Evolutionary conservation across 2,329 filamentous ascomycete genomes (phyloP), one percentile per base, ranked within the genome.

Genomic region (Microdochium trichocladiopsis): DNA sequence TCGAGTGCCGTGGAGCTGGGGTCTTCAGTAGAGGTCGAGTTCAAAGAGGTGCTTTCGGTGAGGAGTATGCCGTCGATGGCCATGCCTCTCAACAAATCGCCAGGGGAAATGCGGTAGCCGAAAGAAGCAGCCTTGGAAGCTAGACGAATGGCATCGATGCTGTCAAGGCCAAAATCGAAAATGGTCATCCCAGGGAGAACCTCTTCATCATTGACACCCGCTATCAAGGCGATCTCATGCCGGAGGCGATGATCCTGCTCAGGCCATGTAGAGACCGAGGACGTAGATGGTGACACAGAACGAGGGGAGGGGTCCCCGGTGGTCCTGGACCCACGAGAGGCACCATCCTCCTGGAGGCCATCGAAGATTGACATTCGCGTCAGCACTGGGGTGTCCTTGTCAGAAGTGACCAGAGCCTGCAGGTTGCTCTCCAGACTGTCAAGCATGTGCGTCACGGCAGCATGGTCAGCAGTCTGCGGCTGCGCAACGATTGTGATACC

Each of bases 61-160:
- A 50, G 22, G 12, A 78, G 54, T 63, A 95, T 88, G 2, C 71
- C 78, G 1, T 75, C 65, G 33, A 96, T 84, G 0, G 80, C 90
- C 50, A 87, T 82, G 3, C 76, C 76, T 50, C 80, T 84, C 77
- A 95, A 87, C 22, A 96, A 84, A n/a, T 77, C 74, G 58, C 89
- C 88, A n/a, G 92, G 83, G 0, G 85, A 72, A 11, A 95, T 65
- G 1, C 71, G 63, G 21, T 94, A 70, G 0, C 77, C 79, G 4
- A 69, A 68, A 47, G 77, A 79, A 56, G 80, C 87, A 2, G 96
- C 73, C 51, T 83, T 79, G 0, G 90, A 84, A 0, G 88, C 87
- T 0, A 96, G 72, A 60, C 90, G 95, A 66, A 96, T 93, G 2
- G 87, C 81, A 66, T 96, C 92, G 53, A 96, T 95, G 61, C 92